phyloP scores from a whole-genome alignment of 1,284 basidiomycete species.

The Apiotrichum siamense region DNA sequence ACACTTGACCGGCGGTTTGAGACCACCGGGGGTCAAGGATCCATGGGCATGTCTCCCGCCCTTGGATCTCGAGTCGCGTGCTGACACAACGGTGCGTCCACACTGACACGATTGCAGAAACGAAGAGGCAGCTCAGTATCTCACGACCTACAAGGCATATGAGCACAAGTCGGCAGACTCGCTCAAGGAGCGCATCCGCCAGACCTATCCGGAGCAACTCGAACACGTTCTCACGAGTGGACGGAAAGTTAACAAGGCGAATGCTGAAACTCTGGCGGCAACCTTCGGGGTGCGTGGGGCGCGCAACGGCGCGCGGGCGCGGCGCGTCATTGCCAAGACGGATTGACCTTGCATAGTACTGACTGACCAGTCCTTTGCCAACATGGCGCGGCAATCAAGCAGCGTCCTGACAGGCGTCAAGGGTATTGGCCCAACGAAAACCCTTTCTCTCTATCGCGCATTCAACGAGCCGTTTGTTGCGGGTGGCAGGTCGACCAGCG shows the following conservation, averaged over 20 bases:
- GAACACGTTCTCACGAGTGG: slow-evolving; percentile 83
- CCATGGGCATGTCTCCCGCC: too few species aligned
- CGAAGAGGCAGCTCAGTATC: slow-evolving; percentile 88
- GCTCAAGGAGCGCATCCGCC: slow-evolving; percentile 88
- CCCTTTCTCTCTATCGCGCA: slow-evolving; percentile 56
- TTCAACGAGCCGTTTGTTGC: slow-evolving; percentile 51
- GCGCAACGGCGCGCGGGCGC: neutral
- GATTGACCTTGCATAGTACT: neutral
- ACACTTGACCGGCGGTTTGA: too few species aligned
- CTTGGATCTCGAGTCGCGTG: too few species aligned
- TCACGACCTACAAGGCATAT: slow-evolving; percentile 85
- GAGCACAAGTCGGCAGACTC: slow-evolving; percentile 89
- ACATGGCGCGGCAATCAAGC: slow-evolving; percentile 64
- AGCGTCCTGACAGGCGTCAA: slow-evolving; percentile 76
- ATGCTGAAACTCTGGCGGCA: slow-evolving; percentile 85
- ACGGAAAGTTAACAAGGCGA: slow-evolving; percentile 93
- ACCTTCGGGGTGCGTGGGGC: slow-evolving; percentile 80
- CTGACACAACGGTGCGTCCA: too few species aligned
- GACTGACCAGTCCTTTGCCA: slow-evolving; percentile 62
- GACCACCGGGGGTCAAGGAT: too few species aligned
- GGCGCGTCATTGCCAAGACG: too few species aligned
- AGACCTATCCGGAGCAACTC: slow-evolving; percentile 75
- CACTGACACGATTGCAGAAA: slow-evolving; percentile 53
- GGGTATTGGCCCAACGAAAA: slow-evolving; percentile 92
- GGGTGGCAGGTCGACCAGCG: slow-evolving; percentile 20